Base-by-base conservation (phyloP, 306 rosid genomes). In the Parietaria judaica region DNA sequence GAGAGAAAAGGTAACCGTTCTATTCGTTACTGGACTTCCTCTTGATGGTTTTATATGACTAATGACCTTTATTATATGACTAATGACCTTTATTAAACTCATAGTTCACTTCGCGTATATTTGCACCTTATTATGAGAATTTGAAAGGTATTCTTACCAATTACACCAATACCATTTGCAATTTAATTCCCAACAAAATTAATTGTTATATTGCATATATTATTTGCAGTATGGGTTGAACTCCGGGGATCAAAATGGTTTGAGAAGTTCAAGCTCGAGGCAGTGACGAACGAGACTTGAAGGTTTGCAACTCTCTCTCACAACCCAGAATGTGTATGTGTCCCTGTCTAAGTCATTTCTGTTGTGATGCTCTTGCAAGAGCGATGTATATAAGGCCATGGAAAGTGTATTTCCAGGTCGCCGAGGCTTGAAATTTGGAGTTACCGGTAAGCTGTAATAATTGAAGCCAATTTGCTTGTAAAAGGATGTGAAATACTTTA, bases 171-270 rank as follows among this genome's bases (percentile, higher is more conserved):
- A 2, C 11, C 9, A 4, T 31, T 31, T 31, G 14, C 34, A 56
- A 3, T 8, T 31, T 31, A 3, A 6, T 56, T n/a, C 8, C 14
- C 4, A 49, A 49, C 14, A 49, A n/a, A n/a, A 46, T 8, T 7
- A 7, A 49, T 49, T 5, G 1, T 49, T 6, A 7, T n/a, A 1
- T 49, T 49, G 15, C 53, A n/a, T n/a, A 4, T 9, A 23, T 23
- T 23, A 23, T 11, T 9, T 81, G 86, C 95, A 88, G 98, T 82
- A 91, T 17, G 96, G 96, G 70, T 66, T 88, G 73, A 84, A 61
- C 80, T 62, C 70, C 34, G 70, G 75, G 49, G 90, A 65, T 63
- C 84, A 78, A 70, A 78, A 69, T 56, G 65, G 81, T 3, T 73
- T 74, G 39, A 50, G 60, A 61, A 76, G 74, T 51, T 58, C 54